Evolutionary conservation across 208 protist genomes (phyloP), one percentile per base, ranked within the genome.

Genomic region (Angomonas ambiguus): DNA sequence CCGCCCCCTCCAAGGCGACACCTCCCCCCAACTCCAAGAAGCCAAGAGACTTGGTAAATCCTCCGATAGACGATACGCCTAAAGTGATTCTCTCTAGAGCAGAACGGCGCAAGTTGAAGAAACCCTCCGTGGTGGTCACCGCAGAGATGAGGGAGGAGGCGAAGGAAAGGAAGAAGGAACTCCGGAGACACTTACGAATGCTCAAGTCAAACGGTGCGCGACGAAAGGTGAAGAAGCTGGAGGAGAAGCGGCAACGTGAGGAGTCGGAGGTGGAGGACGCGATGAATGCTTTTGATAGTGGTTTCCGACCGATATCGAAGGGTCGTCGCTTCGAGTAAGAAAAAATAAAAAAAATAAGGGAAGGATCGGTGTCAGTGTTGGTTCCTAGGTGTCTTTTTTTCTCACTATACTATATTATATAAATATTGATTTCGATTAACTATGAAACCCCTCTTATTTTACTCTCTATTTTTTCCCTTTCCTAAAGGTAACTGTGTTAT

Each of bases 181-280:
- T 91, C 59, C 91, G 91, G 31, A 92, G 88, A 69, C 67, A 93
- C 53, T 73, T 91, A 28, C 87, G 91, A 41, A 87, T 94, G 74
- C 53, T 96, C 35, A 96, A 96, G 76, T 91, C 91, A 10, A 96
- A 96, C 67, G 91, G 91, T 6, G 72, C 75, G 2, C 72, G 91
- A 0, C 79, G 91, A 27, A 96, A 96, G 74, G 35, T 94, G 0
- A 77, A 77, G 0, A 88, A 91, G 74, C 51, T 92, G 33, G 72
- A 41, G 18, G 72, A 76, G 72, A 96, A 96, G 73, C 78, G 91
- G 32, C 13, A 64, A 20, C 83, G 91, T 33, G 90, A 93, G 53
- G 76, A 67, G 61, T 65, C 56, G 32, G 75, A 69, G 2, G 70
- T 79, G 38, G 87, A 96, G 45, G 91, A 94, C 63, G 80, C 74